Percentiles rank a stretch among this genome's conserved stretches.
These are phyloP conservation scores for Boechera divaricarpa DNA, from an alignment of 345 rosid genomes.

Conservation along the genomic window DNA sequence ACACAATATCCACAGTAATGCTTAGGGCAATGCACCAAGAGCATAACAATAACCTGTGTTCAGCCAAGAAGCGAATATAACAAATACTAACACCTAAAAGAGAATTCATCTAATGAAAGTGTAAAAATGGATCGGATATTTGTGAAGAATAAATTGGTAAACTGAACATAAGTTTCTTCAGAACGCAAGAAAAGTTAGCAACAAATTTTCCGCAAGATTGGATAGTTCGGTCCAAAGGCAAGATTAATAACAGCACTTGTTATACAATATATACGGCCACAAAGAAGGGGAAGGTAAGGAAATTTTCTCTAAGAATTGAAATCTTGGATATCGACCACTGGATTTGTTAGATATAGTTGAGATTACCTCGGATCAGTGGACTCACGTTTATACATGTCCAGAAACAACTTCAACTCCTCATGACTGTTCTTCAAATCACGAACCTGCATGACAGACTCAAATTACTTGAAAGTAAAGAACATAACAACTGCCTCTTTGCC, in stretches of 20 bases:
- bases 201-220: constrained; percentile 20
- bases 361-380: constrained; percentile 72
- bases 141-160: constrained; percentile 1
- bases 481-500: constrained; percentile 15
- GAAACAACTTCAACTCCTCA: constrained; percentile 78
- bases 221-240: not conserved
- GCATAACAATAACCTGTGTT: not conserved
- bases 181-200: constrained; percentile 7
- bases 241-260: constrained; percentile 13
- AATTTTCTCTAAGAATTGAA: not conserved
- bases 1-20: constrained; percentile 26
- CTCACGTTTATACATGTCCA: constrained; percentile 89
- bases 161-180: not conserved
- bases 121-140: not conserved
- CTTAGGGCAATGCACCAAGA: constrained; percentile 27
- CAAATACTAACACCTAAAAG: constrained; percentile 18
- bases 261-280: constrained; percentile 13
- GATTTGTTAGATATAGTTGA: not conserved
- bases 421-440: constrained; percentile 67
- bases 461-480: constrained; percentile 24
- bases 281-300: constrained; percentile 4
- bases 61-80: constrained; percentile 7
- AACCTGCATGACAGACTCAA: constrained; percentile 60
- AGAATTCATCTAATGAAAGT: constrained; percentile 2
- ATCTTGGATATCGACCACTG: constrained; percentile 1